Evolutionary conservation across 2,329 filamentous ascomycete genomes (phyloP).

Genomic region (Xylariaceae sp.): DNA sequence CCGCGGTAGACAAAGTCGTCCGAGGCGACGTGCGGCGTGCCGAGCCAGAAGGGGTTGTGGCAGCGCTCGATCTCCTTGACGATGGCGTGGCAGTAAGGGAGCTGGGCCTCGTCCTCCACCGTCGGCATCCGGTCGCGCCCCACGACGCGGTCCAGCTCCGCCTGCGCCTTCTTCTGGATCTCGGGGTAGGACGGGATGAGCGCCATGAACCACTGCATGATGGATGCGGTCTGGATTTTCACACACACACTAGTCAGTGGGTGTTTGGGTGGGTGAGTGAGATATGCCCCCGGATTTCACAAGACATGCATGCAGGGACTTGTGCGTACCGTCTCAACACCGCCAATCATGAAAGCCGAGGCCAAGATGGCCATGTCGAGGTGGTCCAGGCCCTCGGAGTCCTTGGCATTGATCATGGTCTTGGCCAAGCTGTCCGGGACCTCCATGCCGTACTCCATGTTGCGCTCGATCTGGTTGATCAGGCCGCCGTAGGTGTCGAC

Average conservation of each 20-base stretch:
- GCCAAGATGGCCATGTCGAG: slow-evolving; percentile 7
- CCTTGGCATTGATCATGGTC: slow-evolving; percentile 2
- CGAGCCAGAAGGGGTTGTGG: slow-evolving; percentile 31
- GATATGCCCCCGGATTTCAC: too few species aligned
- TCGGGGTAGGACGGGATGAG: slow-evolving; percentile 34
- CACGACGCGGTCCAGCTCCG: slow-evolving; percentile 31
- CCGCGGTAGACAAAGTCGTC: slow-evolving; percentile 20
- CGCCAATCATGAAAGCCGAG: slow-evolving; percentile 8
- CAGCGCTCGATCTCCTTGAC: slow-evolving; percentile 36
- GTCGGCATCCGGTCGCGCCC: slow-evolving; percentile 28
- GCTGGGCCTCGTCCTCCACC: slow-evolving; percentile 27
- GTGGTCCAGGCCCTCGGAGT: slow-evolving; percentile 5
- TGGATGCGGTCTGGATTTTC: too few species aligned
- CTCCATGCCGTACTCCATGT: slow-evolving; percentile 1
- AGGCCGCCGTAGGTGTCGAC: slow-evolving; percentile 6
- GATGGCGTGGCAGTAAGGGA: slow-evolving; percentile 33
- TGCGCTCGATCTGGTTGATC: slow-evolving; percentile 5
- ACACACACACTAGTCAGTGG: too few species aligned
- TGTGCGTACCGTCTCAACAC: slow-evolving; percentile 20
- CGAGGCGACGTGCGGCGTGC: slow-evolving; percentile 26
- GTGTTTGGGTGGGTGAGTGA: too few species aligned
- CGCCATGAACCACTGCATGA: too few species aligned
- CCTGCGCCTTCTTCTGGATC: slow-evolving; percentile 31
- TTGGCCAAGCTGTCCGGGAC: slow-evolving; percentile 5
- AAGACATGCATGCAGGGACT: too few species aligned